Base-by-base conservation (phyloP, 2,329 filamentous ascomycete genomes). In the Nothophaeocryptopus gaeumannii region DNA sequence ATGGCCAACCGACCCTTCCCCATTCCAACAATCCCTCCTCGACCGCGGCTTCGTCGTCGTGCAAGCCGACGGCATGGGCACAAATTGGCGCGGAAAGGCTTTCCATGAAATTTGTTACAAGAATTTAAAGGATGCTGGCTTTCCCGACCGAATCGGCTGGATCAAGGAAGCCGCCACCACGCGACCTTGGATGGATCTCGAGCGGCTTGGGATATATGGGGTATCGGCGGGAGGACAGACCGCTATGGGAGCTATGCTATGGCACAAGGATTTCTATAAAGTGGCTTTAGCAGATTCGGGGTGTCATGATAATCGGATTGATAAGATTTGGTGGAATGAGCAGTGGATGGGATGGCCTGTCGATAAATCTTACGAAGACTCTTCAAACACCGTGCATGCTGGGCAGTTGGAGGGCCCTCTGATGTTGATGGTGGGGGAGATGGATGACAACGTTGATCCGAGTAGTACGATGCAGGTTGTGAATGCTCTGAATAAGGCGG, bases 381-480 rank as follows among this genome's bases (percentile, higher is more conserved):
- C 41, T 8, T 47, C 44, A 11, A 51, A 51, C 14, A 34, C 47
- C 7, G 49, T 51, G 33, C 43, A 51, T 44, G 49, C 49, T 5
- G 30, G 32, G 10, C 11, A 37, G 11, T 5, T 47, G 33, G 39
- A 47, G 11, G 49, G 49, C n/a, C 33, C 16, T 8, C 31, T 51
- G 34, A 13, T 51, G 10, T 26, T 51, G 39, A 35, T 47, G 9
- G 44, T 51, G 33, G 49, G 43, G 1, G 49, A 51, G 34, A 15
- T 51, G 39, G 49, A 51, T 20, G 1, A 10, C 4, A 51, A 51
- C 26, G 49, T 51, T 12, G 49, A 51, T 40, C 49, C 49, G 33
- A n/a, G 38, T 2, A 47, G 44, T 20, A 51, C 49, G 8, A 15
- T 47, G 38, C 49, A 51, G 44, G 44, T 51, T 34, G 49, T 51